Evolutionary conservation across 768 basidiomycete genomes (phyloP).

Genomic region (Tephrocybe sp.): DNA sequence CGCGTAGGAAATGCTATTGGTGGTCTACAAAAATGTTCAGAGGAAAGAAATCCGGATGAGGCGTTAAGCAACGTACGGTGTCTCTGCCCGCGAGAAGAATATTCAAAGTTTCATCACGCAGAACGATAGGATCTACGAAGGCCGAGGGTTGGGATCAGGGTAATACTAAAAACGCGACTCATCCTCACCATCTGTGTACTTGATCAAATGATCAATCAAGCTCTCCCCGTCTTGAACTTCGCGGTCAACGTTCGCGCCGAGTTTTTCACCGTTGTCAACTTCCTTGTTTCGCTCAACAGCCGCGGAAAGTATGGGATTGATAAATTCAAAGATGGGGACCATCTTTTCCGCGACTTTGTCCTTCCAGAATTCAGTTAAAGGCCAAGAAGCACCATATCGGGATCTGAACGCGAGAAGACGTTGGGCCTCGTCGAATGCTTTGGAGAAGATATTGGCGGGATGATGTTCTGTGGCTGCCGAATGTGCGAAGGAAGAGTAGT

Average conservation of each 20-base stretch:
- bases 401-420: conserved; percentile 30
- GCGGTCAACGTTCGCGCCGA: conserved; percentile 21
- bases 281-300: conserved; percentile 35
- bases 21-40: conserved; percentile 26
- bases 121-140: conserved; percentile 27
- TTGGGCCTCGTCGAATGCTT: conserved; percentile 49
- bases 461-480: conserved; percentile 25
- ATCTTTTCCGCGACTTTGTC: conserved; percentile 45
- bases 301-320: conserved; percentile 50
- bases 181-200: conserved; percentile 45
- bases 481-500: conserved; percentile 23
- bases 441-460: conserved; percentile 41
- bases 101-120: conserved; percentile 54
- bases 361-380: conserved; percentile 47
- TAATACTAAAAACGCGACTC: background rate
- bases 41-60: background rate
- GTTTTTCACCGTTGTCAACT: conserved; percentile 9
- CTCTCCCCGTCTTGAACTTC: conserved; percentile 37
- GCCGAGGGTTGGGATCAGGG: background rate
- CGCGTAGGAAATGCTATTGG: conserved; percentile 36
- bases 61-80: conserved; percentile 31
- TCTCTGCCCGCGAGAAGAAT: conserved; percentile 58
- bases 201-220: conserved; percentile 47
- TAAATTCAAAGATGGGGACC: conserved; percentile 46
- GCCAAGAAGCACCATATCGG: conserved; percentile 41